A percentile compares a stretch with the other conserved stretches of the same genome.
These are phyloP conservation scores for Prunus mume DNA, from an alignment of 306 rosid genomes.

Conservation along the genomic window DNA sequence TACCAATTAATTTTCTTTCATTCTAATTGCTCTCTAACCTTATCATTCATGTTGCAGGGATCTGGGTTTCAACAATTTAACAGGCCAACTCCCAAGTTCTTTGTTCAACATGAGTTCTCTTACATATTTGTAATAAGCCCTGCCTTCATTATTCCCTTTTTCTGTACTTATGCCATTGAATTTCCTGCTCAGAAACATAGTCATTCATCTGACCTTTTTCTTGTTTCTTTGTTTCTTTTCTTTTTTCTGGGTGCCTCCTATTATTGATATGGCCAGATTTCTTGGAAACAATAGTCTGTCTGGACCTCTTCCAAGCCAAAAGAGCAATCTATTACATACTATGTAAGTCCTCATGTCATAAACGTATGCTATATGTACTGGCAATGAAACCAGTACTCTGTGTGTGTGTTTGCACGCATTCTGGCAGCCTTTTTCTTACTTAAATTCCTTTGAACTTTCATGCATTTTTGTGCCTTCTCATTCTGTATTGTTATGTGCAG, in stretches of 20 bases:
- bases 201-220: background rate
- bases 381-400: background rate
- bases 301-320: constrained; percentile 26
- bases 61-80: constrained; percentile 31
- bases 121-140: constrained; percentile 14
- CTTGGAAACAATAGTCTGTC: constrained; percentile 37
- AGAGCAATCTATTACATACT: background rate
- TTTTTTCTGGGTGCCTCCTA: background rate
- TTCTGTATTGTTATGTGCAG: constrained; percentile 6
- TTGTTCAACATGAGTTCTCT: constrained; percentile 22
- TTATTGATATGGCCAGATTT: constrained; percentile 17
- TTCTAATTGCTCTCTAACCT: background rate
- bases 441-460: background rate
- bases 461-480: background rate
- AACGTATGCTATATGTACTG: background rate
- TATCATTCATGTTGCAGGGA: constrained; percentile 16
- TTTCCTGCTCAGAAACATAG: background rate
- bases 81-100: constrained; percentile 26
- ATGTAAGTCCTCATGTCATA: constrained; percentile 17
- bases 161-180: background rate
- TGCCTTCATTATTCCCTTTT: background rate
- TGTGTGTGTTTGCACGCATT: background rate
- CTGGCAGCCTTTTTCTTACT: no score
- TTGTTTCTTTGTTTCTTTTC: background rate
- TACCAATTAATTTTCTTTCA: background rate